These are phyloP conservation scores for Amorphotheca resinae DNA, from an alignment of 495 filamentous ascomycete species.

Conservation along the genomic window DNA sequence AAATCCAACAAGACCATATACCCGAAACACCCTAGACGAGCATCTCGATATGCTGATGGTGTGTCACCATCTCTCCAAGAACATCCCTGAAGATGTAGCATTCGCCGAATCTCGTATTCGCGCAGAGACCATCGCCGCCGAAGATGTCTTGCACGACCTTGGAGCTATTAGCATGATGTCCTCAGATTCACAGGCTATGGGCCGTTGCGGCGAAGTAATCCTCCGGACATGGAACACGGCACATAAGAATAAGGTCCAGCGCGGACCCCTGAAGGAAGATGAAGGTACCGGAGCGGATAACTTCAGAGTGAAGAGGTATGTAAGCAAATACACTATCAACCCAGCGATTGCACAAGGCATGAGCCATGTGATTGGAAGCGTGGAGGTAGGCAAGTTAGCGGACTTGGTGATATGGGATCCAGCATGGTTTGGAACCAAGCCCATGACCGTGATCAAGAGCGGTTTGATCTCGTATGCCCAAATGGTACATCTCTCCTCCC, in stretches of 20 bases:
- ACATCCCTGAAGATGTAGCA: conserved; percentile 91
- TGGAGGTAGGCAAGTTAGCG: conserved; percentile 85
- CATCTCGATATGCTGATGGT: conserved; percentile 99
- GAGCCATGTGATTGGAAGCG: conserved; percentile 73
- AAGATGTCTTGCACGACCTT: conserved; percentile 92
- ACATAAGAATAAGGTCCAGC: conserved; percentile 91
- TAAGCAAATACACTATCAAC: conserved; percentile 97
- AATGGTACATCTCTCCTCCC: conserved; percentile 47
- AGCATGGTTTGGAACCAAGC: conserved; percentile 81
- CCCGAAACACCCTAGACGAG: conserved; percentile 87
- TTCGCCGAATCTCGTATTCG: conserved; percentile 94
- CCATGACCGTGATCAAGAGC: conserved; percentile 71
- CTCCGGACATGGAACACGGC: conserved; percentile 95
- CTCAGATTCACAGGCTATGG: conserved; percentile 95
- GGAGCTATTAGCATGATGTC: conserved; percentile 99
- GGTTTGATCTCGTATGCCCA: conserved; percentile 77
- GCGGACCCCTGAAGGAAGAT: conserved; percentile 67
- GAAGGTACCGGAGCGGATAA: conserved; percentile 78
- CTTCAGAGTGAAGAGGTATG: conserved; percentile 83
- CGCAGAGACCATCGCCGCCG: conserved; percentile 91
- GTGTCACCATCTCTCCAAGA: conserved; percentile 84
- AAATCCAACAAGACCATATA: conserved; percentile 90
- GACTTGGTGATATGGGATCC: conserved; percentile 87
- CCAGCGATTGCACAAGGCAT: conserved; percentile 91
- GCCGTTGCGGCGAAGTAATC: conserved; percentile 89